These are phyloP conservation scores for Buddleja alternifolia DNA, from an alignment of 257 asterid genomes.

Conservation along the genomic window DNA sequence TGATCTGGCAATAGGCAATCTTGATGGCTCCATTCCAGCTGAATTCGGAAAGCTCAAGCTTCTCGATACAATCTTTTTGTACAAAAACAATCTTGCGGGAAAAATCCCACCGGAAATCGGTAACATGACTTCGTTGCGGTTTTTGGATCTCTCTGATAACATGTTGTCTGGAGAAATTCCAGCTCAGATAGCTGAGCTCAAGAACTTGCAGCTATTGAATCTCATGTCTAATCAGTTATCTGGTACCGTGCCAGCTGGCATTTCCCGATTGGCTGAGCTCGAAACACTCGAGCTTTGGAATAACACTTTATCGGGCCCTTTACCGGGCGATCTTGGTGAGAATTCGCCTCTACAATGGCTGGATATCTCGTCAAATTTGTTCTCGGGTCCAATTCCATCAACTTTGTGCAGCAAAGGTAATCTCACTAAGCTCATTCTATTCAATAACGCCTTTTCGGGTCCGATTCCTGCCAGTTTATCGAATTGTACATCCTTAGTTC, in stretches of 20 bases:
- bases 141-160: slow-evolving; percentile 68
- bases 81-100: slow-evolving; percentile 59
- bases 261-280: slow-evolving; percentile 46
- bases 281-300: slow-evolving; percentile 69
- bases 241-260: slow-evolving; percentile 55
- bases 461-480: slow-evolving; percentile 61
- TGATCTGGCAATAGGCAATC: slow-evolving; percentile 63
- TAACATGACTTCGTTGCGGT: slow-evolving; percentile 46
- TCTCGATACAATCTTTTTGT: slow-evolving; percentile 56
- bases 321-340: slow-evolving; percentile 62
- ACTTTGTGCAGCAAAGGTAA: slow-evolving; percentile 60
- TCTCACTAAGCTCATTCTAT: slow-evolving; percentile 68
- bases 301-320: slow-evolving; percentile 62
- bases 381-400: slow-evolving; percentile 56
- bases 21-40: slow-evolving; percentile 60
- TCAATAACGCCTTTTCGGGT: slow-evolving; percentile 70
- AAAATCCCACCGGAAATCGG: slow-evolving; percentile 56
- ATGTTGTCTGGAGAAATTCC: slow-evolving; percentile 63
- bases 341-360: slow-evolving; percentile 63
- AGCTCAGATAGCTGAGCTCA: slow-evolving; percentile 42
- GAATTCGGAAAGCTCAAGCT: slow-evolving; percentile 53
- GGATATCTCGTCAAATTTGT: slow-evolving; percentile 61
- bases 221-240: slow-evolving; percentile 63
- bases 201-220: slow-evolving; percentile 58
- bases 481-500: slow-evolving; percentile 56